A percentile compares a stretch with the other conserved stretches of the same genome.
Conservation (phyloP, 2,329 filamentous ascomycete genomes). For the Albifimbria verrucaria region DNA sequence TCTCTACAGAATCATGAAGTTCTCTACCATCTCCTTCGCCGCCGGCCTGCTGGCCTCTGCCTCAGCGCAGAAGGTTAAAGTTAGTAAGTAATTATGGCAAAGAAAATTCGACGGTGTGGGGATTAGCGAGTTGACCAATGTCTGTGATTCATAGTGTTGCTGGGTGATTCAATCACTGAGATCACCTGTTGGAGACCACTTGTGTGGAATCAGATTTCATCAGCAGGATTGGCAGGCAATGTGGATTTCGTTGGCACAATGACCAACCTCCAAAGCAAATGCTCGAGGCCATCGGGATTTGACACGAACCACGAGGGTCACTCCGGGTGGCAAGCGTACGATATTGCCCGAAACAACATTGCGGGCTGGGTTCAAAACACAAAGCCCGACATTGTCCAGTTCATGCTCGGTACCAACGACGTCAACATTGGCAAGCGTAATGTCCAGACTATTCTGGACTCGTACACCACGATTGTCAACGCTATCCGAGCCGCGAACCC, state of each 20-base stretch:
- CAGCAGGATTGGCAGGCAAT: slow-evolving; percentile 25
- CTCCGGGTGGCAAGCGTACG: not conserved
- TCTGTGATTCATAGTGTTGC: slow-evolving; percentile 14
- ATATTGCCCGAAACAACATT: slow-evolving; percentile 34
- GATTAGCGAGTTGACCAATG: not conserved
- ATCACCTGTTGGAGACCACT: slow-evolving; percentile 41
- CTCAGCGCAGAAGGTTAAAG: not conserved
- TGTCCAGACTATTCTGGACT: slow-evolving; percentile 7
- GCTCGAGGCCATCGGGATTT: slow-evolving; percentile 29
- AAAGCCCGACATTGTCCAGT: slow-evolving; percentile 38
- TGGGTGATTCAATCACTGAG: slow-evolving; percentile 42
- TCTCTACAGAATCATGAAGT: not conserved
- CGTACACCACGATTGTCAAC: not conserved
- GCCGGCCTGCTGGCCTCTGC: not conserved
- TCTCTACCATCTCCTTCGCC: not conserved
- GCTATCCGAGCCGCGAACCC: slow-evolving; percentile 33
- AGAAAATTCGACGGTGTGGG: not conserved
- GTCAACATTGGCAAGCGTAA: slow-evolving; percentile 20
- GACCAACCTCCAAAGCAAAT: slow-evolving; percentile 34
- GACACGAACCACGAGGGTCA: slow-evolving; percentile 41
- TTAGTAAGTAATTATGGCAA: not conserved
- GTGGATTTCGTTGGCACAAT: slow-evolving; percentile 40
- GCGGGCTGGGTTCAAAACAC: slow-evolving; percentile 32
- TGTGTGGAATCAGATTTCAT: slow-evolving; percentile 35
- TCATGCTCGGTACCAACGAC: slow-evolving; percentile 45